Evolutionary conservation across 2,329 filamentous ascomycete genomes (phyloP).

Genomic region (Polychaeton citri): DNA sequence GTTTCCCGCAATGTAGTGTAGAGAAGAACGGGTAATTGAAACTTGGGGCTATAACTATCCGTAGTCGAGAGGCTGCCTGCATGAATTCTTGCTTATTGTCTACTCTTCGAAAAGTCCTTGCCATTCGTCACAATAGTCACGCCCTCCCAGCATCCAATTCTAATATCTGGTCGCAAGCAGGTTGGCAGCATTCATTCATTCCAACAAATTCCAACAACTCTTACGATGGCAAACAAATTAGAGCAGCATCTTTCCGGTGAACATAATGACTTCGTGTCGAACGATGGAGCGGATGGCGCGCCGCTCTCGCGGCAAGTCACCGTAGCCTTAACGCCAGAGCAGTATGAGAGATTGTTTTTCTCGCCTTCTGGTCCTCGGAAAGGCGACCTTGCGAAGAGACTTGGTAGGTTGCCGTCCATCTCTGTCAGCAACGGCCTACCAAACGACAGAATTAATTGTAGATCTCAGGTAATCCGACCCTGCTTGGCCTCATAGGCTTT

Average conservation of each 20-base stretch:
- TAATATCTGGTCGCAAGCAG: too few relatives aligned
- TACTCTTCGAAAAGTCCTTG: too few relatives aligned
- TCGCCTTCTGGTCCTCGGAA: constrained; percentile 10
- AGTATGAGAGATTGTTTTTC: constrained; percentile 18
- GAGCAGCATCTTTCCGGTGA: neutral
- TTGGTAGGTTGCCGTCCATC: constrained; percentile 6
- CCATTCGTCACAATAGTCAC: too few relatives aligned
- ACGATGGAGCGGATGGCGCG: neutral
- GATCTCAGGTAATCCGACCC: constrained; percentile 11
- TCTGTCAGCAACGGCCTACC: neutral
- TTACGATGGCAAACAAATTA: neutral
- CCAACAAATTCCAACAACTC: too few relatives aligned
- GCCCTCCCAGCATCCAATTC: too few relatives aligned
- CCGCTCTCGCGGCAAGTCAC: constrained; percentile 14
- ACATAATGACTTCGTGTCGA: neutral
- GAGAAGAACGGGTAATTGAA: too few relatives aligned
- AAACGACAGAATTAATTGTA: neutral
- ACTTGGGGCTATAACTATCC: too few relatives aligned
- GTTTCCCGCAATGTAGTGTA: too few relatives aligned
- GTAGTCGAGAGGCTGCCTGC: too few relatives aligned
- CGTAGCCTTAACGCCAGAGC: constrained; percentile 12
- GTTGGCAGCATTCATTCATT: too few relatives aligned
- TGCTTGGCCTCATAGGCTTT: constrained; percentile 16
- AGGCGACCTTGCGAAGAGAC: constrained; percentile 14
- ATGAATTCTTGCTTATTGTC: too few relatives aligned